Base-by-base conservation (phyloP, 2,329 filamentous ascomycete species). In the Pyricularia pennisetigena region DNA sequence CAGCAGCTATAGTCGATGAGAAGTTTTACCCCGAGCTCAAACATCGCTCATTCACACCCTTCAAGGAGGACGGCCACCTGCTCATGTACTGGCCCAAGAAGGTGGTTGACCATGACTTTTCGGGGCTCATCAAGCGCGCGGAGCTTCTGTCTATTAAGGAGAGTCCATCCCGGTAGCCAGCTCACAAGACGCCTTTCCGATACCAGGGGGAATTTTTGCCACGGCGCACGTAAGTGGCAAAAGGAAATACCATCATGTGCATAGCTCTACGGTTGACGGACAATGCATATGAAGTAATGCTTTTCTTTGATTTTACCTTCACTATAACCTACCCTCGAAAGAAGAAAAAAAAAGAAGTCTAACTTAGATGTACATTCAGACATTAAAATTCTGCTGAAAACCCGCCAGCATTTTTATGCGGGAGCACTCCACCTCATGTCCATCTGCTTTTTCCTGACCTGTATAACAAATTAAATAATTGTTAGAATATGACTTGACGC, bases 361-460 rank as follows among this genome's bases (percentile, higher is more conserved):
- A 49, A 59, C 20, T 57, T 49, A 49, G 16, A 32, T 66, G 35
- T 66, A 66, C 54, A 59, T 14, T 23, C n/a, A 65, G 8, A 41
- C 26, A 29, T 30, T 57, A 49, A 49, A 41, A 66, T 23, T n/a
- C 9, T 16, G 8, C 57, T 6, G n/a, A 24, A 62, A 59, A 8
- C 66, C 54, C 10, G 41, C 28, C 66, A 28, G 14, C 9, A 28
- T n/a, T 8, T 12, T 67, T 74, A 78, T 69, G 72, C 67, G 1
- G 74, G 72, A 8, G 79, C 79, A 71, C 79, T 78, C 89, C 89
- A 91, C 70, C 85, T 79, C 71, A 83, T 79, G 78, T 91, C 86
- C 73, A 91, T 90, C 74, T 91, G 88, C 76, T 90, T 91, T 72
- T 85, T 85, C 72, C 82, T 78, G n/a, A 86, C 83, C 84, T 86